Conservation (phyloP, 1,139 yeast species). For the Saccharomyces hybrid region DNA sequence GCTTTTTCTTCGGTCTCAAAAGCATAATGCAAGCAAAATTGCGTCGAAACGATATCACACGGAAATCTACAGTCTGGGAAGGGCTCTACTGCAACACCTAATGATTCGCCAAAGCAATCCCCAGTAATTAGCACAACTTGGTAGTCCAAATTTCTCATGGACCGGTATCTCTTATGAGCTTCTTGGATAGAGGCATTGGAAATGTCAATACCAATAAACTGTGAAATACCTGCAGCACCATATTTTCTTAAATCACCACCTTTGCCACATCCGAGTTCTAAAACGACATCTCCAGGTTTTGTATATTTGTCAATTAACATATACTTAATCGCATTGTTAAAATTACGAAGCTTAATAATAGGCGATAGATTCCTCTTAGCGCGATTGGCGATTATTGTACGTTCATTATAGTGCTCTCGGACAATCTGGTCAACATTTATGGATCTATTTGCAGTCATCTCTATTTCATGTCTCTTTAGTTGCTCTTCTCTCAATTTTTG, state of each 20-base stretch:
- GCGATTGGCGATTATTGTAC: slow-evolving; percentile 62
- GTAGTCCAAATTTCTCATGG: slow-evolving; percentile 46
- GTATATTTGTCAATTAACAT: slow-evolving; percentile 71
- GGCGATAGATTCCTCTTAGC: slow-evolving; percentile 70
- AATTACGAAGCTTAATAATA: slow-evolving; percentile 75
- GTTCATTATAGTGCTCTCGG: slow-evolving; percentile 74
- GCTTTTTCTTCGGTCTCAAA: slow-evolving; percentile 81
- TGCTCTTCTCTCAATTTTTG: slow-evolving; percentile 31
- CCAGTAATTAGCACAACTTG: slow-evolving; percentile 85
- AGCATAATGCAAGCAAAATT: slow-evolving; percentile 91
- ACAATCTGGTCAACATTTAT: slow-evolving; percentile 49
- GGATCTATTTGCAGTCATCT: slow-evolving; percentile 27
- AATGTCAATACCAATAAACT: slow-evolving; percentile 84
- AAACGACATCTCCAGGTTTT: slow-evolving; percentile 44
- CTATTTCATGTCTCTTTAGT: slow-evolving; percentile 29
- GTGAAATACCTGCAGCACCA: slow-evolving; percentile 63
- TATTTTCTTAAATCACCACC: slow-evolving; percentile 96
- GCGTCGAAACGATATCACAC: slow-evolving; percentile 81
- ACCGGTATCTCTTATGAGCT: slow-evolving; percentile 66
- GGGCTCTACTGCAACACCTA: slow-evolving; percentile 69
- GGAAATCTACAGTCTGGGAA: slow-evolving; percentile 63
- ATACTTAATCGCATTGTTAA: slow-evolving; percentile 87
- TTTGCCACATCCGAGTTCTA: slow-evolving; percentile 94
- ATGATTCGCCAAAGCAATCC: slow-evolving; percentile 69
- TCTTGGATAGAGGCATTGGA: slow-evolving; percentile 84